Evolutionary conservation across 148 eudicot genomes (phyloP).

Genomic region (Salicornia ramosissima): DNA sequence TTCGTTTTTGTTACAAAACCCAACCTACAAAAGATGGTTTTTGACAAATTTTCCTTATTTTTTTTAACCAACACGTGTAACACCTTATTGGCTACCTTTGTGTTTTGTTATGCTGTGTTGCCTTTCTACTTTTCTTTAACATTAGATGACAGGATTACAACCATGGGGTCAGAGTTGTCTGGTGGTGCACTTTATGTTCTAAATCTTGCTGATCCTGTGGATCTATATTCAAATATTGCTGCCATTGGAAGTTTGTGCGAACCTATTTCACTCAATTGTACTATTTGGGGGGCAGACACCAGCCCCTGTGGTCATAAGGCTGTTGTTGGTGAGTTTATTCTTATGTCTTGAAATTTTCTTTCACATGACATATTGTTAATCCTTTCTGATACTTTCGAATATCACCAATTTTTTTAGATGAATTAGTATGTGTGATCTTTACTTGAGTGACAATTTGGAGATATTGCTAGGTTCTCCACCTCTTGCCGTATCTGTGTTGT

Average conservation of each 20-base stretch:
- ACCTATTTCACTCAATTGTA: conserved; percentile 43
- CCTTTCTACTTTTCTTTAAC: conserved; percentile 43
- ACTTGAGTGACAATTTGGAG: neutral
- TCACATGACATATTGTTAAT: neutral
- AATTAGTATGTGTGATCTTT: neutral
- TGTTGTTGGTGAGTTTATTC: conserved; percentile 53
- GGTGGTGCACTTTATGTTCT: conserved; percentile 60
- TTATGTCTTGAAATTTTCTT: neutral
- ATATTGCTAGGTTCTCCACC: neutral
- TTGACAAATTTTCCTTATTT: too few species aligned
- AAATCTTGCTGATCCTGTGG: conserved; percentile 56
- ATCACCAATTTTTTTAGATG: neutral
- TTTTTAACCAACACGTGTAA: too few species aligned
- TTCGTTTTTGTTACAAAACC: too few species aligned
- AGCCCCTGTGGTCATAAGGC: conserved; percentile 48
- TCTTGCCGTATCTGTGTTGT: too few species aligned
- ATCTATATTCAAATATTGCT: conserved; percentile 27
- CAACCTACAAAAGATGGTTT: too few species aligned
- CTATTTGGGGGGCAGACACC: conserved; percentile 74
- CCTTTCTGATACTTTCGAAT: neutral
- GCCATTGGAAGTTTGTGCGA: conserved; percentile 24
- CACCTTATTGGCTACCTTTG: neutral
- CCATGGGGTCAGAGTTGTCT: conserved; percentile 67
- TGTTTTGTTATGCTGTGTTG: neutral
- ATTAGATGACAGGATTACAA: conserved; percentile 53